A percentile compares a stretch with the other conserved stretches of the same genome.
Conservation (phyloP, 371 early-diverging fungal species). For the Zychaea mexicana region DNA sequence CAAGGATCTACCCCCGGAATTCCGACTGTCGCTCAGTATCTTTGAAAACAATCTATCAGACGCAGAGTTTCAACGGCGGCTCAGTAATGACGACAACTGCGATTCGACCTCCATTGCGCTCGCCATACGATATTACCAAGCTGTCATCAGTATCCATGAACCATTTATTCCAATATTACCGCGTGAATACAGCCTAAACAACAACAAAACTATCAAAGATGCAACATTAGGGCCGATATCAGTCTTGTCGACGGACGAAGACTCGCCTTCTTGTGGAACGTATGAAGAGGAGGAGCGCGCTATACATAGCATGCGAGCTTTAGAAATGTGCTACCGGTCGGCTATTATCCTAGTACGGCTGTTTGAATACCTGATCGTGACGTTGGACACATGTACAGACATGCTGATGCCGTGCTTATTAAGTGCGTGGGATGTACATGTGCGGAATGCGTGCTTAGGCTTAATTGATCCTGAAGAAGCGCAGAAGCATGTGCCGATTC, state of each 20-base stretch:
- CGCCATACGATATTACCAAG: conserved; percentile 28
- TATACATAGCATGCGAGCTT: conserved; percentile 26
- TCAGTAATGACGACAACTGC: conserved; percentile 20
- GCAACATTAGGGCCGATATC: neutral
- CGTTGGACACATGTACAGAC: conserved; percentile 21
- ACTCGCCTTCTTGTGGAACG: neutral
- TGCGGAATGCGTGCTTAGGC: conserved; percentile 38
- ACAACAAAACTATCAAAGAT: neutral
- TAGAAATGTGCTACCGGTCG: conserved; percentile 28
- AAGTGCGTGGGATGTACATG: conserved; percentile 38
- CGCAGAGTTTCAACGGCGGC: conserved; percentile 24
- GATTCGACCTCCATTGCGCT: conserved; percentile 23
- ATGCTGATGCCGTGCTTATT: conserved; percentile 25
- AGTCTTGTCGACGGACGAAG: conserved; percentile 6
- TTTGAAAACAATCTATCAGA: conserved; percentile 34
- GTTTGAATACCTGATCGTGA: conserved; percentile 28
- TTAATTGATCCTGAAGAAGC: conserved; percentile 22
- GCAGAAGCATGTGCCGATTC: conserved; percentile 11
- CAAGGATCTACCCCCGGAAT: conserved; percentile 19
- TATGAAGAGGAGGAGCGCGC: conserved; percentile 6
- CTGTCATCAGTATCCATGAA: conserved; percentile 29
- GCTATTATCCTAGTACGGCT: conserved; percentile 33
- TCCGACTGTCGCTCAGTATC: conserved; percentile 20
- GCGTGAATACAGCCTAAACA: conserved; percentile 3
- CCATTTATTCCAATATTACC: conserved; percentile 31